Base-by-base conservation (phyloP, 2,329 filamentous ascomycete genomes). In the Daldinia eschscholtzii region DNA sequence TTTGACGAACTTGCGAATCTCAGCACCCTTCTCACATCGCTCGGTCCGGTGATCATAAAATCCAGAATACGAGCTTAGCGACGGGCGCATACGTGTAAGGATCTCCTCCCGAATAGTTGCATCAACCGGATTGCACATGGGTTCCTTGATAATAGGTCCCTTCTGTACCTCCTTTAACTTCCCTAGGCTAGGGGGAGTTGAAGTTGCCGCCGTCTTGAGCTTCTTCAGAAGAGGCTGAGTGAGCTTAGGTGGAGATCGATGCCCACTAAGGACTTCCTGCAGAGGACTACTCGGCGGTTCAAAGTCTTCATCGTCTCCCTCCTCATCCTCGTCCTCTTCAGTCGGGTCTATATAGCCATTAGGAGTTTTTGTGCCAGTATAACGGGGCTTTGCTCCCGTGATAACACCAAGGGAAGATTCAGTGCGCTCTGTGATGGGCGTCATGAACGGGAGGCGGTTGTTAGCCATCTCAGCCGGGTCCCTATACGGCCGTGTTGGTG, bases 371-470 rank as follows among this genome's bases (percentile, higher is more conserved):
- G 89, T 86, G 60, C 85, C 86, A 75, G 89, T 83, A 79, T 87
- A 87, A 72, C 86, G 86, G 79, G 87, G 87, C 73, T 83, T 84
- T 61, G 84, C 81, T 59, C 88, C 85, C 30, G 87, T 89, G 4
- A 88, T 87, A 46, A 91, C 81, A 39, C 91, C 91, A 4, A 98
- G 82, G 0, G 94, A 98, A 10, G 91, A 92, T 80, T 99, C 96
- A 0, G 96, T 99, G 75, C 93, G 91, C 80, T 99, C 96, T 1
- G 96, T 95, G 72, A 99, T 99, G 1, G 96, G 96, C 0, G 96
- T 99, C 96, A 99, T 98, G 79, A 98, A 99, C 2, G 95, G 96
- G 9, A 98, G 85, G 61, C 94, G 91, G 80, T 94, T 97, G 76
- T 98, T 97, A 67, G 94, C 93, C 79, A 91, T 86, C 78, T 94